Conservation (phyloP, 164 flowering plant genomes). For the Amborella trichopoda region DNA sequence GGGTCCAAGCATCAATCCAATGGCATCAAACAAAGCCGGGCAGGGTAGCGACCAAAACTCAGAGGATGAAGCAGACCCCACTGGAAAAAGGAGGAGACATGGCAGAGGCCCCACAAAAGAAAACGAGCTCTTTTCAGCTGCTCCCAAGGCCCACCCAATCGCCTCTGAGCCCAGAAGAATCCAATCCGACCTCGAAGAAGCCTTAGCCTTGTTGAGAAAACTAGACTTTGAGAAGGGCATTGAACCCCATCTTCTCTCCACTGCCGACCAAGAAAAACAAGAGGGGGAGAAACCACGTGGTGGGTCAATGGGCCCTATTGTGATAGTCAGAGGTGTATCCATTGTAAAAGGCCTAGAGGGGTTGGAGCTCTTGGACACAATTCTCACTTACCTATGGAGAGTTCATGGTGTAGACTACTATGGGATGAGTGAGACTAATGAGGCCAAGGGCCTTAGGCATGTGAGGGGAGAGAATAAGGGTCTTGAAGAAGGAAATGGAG, state of each 20-base stretch:
- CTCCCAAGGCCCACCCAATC: constrained; percentile 83
- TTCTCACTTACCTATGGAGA: constrained; percentile 90
- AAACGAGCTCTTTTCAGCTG: constrained; percentile 46
- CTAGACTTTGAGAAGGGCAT: constrained; percentile 89
- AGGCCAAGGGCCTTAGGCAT: constrained; percentile 85
- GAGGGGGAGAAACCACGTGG: constrained; percentile 61
- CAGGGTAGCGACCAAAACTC: constrained; percentile 70
- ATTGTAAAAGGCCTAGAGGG: constrained; percentile 96
- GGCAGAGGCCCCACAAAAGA: constrained; percentile 57
- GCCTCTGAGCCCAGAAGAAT: constrained; percentile 75
- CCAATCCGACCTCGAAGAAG: constrained; percentile 66
- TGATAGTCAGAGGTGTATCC: constrained; percentile 70
- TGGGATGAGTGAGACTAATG: constrained; percentile 77
- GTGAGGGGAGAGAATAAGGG: constrained; percentile 69
- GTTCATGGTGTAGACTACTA: constrained; percentile 93
- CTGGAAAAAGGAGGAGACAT: constrained; percentile 70
- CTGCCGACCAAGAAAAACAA: constrained; percentile 43
- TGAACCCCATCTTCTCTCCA: constrained; percentile 58
- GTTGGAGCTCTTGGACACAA: constrained; percentile 77
- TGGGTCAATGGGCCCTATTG: constrained; percentile 72
- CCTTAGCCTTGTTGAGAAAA: constrained; percentile 71
- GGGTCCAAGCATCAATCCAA: constrained; percentile 57
- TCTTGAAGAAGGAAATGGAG: constrained; percentile 26
- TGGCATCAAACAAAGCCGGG: constrained; percentile 48
- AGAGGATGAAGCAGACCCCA: constrained; percentile 62